These are phyloP conservation scores for Termitomyces sp. DNA, from an alignment of 768 basidiomycete genomes.

Conservation along the genomic window DNA sequence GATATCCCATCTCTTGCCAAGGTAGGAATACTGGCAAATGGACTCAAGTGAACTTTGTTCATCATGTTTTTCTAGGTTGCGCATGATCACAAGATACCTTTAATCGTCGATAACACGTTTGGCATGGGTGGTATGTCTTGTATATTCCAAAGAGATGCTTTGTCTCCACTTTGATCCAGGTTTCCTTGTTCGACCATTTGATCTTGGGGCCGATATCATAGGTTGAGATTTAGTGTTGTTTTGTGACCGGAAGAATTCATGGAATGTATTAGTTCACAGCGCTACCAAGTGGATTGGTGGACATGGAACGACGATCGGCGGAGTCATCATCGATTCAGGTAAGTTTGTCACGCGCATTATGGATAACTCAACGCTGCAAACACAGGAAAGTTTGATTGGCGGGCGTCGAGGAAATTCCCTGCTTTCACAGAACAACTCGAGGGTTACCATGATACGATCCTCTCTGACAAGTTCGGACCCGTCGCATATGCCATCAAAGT, in stretches of 20 bases:
- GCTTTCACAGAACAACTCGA: constrained; percentile 69
- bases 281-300: constrained; percentile 86
- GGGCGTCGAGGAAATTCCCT: constrained; percentile 62
- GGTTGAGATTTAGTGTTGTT: constrained; percentile 21
- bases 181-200: constrained; percentile 65
- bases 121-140: constrained; percentile 52
- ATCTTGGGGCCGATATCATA: constrained; percentile 74
- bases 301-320: constrained; percentile 76
- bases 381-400: constrained; percentile 68
- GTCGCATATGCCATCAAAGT: constrained; percentile 62
- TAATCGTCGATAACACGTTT: constrained; percentile 80
- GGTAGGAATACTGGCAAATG: constrained; percentile 24
- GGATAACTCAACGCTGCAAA: neutral
- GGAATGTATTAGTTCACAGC: constrained; percentile 46
- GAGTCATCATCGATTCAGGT: constrained; percentile 71
- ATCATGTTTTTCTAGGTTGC: constrained; percentile 44
- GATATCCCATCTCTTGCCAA: constrained; percentile 66
- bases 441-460: constrained; percentile 69
- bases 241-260: neutral
- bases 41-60: neutral
- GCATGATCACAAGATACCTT: constrained; percentile 63
- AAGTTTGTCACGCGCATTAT: constrained; percentile 6
- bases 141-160: neutral
- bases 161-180: constrained; percentile 22
- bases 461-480: constrained; percentile 60